These are phyloP conservation scores for Inosperma sp. DNA, from an alignment of 768 basidiomycete genomes.

Conservation along the genomic window DNA sequence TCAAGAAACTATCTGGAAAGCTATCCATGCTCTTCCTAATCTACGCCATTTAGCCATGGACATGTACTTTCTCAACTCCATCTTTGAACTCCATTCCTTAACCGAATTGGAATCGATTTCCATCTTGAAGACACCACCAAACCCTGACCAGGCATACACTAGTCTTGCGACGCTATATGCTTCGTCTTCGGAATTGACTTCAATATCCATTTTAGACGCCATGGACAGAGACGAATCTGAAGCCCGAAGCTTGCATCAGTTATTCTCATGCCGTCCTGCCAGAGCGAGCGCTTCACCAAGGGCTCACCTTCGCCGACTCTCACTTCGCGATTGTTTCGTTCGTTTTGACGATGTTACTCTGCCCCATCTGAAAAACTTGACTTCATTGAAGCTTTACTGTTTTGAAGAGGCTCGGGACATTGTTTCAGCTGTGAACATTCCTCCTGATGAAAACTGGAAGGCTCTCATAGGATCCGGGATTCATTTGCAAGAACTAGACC, in stretches of 20 bases:
- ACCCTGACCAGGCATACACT: background rate
- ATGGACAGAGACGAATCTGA: background rate
- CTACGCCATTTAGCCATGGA: background rate
- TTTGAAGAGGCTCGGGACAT: too few relatives aligned
- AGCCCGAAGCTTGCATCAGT: background rate
- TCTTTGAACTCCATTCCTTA: background rate
- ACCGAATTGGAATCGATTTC: background rate
- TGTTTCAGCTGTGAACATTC: too few relatives aligned
- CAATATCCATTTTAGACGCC: too few relatives aligned
- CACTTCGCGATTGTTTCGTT: background rate
- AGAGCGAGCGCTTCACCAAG: too few relatives aligned
- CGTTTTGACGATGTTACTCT: conserved; percentile 9
- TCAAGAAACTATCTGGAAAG: background rate
- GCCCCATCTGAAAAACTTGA: conserved; percentile 11
- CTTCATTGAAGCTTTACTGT: conserved; percentile 7
- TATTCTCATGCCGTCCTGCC: background rate
- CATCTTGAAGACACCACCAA: background rate
- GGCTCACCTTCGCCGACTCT: background rate
- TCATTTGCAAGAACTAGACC: background rate
- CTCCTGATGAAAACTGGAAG: conserved; percentile 4
- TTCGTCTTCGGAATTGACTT: background rate
- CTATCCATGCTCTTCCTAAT: background rate
- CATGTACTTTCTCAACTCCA: background rate
- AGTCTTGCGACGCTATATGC: background rate
- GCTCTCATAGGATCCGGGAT: background rate